Conservation (phyloP, 768 basidiomycete genomes). For the Clathrus columnatus region DNA sequence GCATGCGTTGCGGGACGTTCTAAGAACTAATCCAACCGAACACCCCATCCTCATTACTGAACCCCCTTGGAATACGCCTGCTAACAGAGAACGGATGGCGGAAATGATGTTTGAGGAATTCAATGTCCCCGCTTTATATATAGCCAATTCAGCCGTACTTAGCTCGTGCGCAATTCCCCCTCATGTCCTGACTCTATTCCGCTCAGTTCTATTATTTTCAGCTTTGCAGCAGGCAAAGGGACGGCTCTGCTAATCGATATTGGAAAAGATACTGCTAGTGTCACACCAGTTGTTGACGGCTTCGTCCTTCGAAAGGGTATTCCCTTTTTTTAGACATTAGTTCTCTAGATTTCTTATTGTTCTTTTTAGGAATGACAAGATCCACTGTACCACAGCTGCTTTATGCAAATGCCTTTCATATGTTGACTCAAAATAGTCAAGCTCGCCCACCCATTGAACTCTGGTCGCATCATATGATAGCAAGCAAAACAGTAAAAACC, state of each 20-base stretch:
- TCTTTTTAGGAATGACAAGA: constrained; percentile 57
- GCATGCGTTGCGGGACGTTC: constrained; percentile 66
- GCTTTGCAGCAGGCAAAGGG: constrained; percentile 94
- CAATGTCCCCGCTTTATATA: constrained; percentile 89
- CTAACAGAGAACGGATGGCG: constrained; percentile 90
- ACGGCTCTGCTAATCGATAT: constrained; percentile 96
- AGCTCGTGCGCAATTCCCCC: constrained; percentile 58
- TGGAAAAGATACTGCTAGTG: constrained; percentile 81
- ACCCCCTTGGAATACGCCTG: constrained; percentile 90
- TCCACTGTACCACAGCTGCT: constrained; percentile 75
- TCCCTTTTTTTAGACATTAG: constrained; percentile 1
- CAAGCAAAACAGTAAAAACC: constrained; percentile 54
- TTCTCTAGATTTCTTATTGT: background rate
- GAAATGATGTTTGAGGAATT: constrained; percentile 98
- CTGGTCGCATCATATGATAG: constrained; percentile 80
- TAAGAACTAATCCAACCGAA: constrained; percentile 70
- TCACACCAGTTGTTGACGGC: constrained; percentile 94
- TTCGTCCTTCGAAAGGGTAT: constrained; percentile 93
- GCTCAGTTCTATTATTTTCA: constrained; percentile 23
- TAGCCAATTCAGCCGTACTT: constrained; percentile 88
- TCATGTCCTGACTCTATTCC: background rate
- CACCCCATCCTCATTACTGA: constrained; percentile 93
- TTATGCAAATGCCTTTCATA: constrained; percentile 66
- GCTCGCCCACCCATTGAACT: constrained; percentile 58
- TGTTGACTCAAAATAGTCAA: constrained; percentile 41